These are phyloP conservation scores for Butyriboletus loyo DNA, from an alignment of 768 basidiomycete species.

Conservation along the genomic window DNA sequence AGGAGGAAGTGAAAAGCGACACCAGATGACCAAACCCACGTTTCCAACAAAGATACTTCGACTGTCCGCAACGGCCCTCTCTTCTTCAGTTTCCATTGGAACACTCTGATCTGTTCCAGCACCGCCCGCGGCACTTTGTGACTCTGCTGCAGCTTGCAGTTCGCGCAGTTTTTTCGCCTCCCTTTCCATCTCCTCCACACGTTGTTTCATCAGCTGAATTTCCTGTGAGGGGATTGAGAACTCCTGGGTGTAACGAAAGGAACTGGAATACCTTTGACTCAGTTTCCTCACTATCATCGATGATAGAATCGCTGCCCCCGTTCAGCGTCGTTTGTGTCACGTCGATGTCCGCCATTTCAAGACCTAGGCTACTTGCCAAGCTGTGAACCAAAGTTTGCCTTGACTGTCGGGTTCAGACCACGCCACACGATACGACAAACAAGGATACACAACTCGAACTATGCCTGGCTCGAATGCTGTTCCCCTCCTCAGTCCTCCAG, in stretches of 20 bases:
- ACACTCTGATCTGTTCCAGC: slow-evolving; percentile 43
- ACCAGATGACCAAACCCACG: slow-evolving; percentile 49
- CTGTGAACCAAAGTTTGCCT: slow-evolving; percentile 25
- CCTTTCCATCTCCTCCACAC: slow-evolving; percentile 90
- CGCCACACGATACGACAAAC: slow-evolving; percentile 28
- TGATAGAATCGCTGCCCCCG: slow-evolving; percentile 24
- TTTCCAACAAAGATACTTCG: slow-evolving; percentile 96
- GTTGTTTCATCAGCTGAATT: slow-evolving; percentile 86
- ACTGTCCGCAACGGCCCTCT: slow-evolving; percentile 73
- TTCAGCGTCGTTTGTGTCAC: slow-evolving; percentile 39
- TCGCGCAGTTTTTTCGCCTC: slow-evolving; percentile 87
- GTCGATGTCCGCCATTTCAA: slow-evolving; percentile 52
- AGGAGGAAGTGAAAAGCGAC: slow-evolving; percentile 3
- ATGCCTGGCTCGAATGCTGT: background rate
- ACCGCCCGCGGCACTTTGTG: slow-evolving; percentile 47
- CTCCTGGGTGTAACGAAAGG: slow-evolving; percentile 5
- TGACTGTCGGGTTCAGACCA: slow-evolving; percentile 3
- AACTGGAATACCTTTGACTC: slow-evolving; percentile 51
- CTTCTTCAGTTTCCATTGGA: slow-evolving; percentile 80
- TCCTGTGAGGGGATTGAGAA: slow-evolving; percentile 49
- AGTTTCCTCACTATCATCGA: slow-evolving; percentile 63
- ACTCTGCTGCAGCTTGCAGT: slow-evolving; percentile 75
- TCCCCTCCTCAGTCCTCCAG: background rate
- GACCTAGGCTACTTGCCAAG: slow-evolving; percentile 18
- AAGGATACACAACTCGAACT: slow-evolving; percentile 25